Percentiles rank a stretch among this genome's conserved stretches.
These are phyloP conservation scores for Lepidium didymum DNA, from an alignment of 345 rosid species.

Conservation along the genomic window DNA sequence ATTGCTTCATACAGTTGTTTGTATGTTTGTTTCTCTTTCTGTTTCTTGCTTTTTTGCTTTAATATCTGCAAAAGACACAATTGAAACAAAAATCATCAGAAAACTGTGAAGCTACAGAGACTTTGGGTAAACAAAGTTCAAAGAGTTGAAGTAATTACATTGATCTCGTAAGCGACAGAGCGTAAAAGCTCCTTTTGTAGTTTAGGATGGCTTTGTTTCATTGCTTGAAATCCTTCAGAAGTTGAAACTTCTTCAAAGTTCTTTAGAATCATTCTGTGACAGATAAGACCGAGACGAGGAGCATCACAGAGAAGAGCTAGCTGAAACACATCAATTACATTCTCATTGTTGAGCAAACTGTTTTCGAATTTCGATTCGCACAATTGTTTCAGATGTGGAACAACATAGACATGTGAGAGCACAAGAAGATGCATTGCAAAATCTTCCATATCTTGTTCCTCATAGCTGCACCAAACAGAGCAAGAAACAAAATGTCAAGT, in stretches of 20 bases:
- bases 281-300: slow-evolving; percentile 60
- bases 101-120: background rate
- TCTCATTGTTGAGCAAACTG: slow-evolving; percentile 49
- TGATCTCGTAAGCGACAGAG: slow-evolving; percentile 45
- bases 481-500: background rate
- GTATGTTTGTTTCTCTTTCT: slow-evolving; percentile 56
- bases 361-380: slow-evolving; percentile 53
- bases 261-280: slow-evolving; percentile 57
- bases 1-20: slow-evolving; percentile 68
- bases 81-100: background rate
- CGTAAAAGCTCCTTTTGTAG: slow-evolving; percentile 57
- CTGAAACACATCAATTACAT: slow-evolving; percentile 72
- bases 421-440: slow-evolving; percentile 56
- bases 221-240: slow-evolving; percentile 64
- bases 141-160: slow-evolving; percentile 31
- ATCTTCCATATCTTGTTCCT: slow-evolving; percentile 66
- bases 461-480: slow-evolving; percentile 46
- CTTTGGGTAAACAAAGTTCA: background rate
- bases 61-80: slow-evolving; percentile 28
- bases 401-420: slow-evolving; percentile 64
- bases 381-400: slow-evolving; percentile 51
- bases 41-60: slow-evolving; percentile 47
- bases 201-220: slow-evolving; percentile 73
- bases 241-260: slow-evolving; percentile 41
- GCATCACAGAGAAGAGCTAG: slow-evolving; percentile 77